Conservation (phyloP, 441 rosid genomes). For the Euphorbia celastroides region DNA sequence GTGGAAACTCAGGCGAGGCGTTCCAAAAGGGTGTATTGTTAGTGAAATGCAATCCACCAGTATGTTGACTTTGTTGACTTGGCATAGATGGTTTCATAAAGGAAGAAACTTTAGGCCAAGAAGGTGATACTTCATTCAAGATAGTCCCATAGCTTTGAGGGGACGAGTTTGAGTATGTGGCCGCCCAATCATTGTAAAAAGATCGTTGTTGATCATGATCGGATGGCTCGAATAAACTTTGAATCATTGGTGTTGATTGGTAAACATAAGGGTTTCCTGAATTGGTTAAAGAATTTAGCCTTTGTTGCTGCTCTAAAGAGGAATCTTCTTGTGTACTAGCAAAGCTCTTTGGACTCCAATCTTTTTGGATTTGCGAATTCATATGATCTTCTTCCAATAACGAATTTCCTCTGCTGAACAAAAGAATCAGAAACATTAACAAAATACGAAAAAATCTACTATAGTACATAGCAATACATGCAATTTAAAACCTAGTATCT, state of each 20-base stretch:
- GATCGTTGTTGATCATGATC: constrained; percentile 43
- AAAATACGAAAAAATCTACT: not conserved
- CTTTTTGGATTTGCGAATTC: constrained; percentile 39
- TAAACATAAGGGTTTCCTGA: constrained; percentile 11
- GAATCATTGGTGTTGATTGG: constrained; percentile 36
- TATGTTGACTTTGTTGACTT: constrained; percentile 34
- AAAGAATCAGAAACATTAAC: not conserved
- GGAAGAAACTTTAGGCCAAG: constrained; percentile 33
- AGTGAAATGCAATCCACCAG: constrained; percentile 36
- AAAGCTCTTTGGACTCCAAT: constrained; percentile 43
- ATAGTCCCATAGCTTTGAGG: constrained; percentile 24
- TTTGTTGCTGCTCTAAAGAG: constrained; percentile 30
- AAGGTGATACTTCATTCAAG: constrained; percentile 29
- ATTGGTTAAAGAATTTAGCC: constrained; percentile 11
- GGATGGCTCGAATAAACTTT: constrained; percentile 38
- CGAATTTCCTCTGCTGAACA: constrained; percentile 27
- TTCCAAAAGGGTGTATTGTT: constrained; percentile 49
- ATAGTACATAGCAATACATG: too few relatives aligned
- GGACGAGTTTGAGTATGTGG: constrained; percentile 28
- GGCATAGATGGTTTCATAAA: constrained; percentile 29
- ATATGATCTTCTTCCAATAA: constrained; percentile 44
- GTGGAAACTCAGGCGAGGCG: constrained; percentile 32
- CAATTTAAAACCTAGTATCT: too few relatives aligned
- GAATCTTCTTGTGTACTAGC: constrained; percentile 30
- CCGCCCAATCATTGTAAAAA: constrained; percentile 36